Percentiles rank a stretch among this genome's conserved stretches.
Evolutionary conservation across 257 asterid genomes (phyloP).

Genomic region (Forsythia viridissima): DNA sequence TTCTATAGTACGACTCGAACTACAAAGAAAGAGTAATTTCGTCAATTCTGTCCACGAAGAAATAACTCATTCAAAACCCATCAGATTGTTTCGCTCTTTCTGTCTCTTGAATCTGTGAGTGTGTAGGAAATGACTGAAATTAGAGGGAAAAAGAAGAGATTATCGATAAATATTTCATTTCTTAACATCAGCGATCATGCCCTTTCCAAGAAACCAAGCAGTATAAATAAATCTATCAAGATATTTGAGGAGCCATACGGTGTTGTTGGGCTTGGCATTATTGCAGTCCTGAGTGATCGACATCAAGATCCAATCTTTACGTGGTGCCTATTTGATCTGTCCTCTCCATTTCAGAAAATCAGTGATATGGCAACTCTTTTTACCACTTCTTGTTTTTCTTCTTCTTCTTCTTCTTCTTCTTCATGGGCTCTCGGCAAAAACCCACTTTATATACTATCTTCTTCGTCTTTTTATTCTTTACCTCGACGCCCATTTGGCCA

Average conservation of each 20-base stretch:
- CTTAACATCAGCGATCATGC: slow-evolving; percentile 36
- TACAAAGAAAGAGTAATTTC: too few species aligned
- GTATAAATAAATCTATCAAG: slow-evolving; percentile 42
- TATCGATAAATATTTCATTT: slow-evolving; percentile 60
- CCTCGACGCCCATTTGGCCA: too few species aligned
- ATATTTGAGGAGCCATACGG: slow-evolving; percentile 63
- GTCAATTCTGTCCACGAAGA: too few species aligned
- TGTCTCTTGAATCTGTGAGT: neutral
- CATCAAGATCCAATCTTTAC: slow-evolving; percentile 31
- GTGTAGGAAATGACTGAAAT: slow-evolving; percentile 42
- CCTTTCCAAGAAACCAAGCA: slow-evolving; percentile 15
- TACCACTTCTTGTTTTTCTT: too few species aligned
- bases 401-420: too few species aligned
- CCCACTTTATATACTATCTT: too few species aligned
- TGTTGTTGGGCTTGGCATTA: slow-evolving; percentile 80
- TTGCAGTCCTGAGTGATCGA: slow-evolving; percentile 54
- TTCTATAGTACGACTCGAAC: too few species aligned
- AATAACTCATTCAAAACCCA: neutral
- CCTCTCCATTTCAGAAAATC: too few species aligned
- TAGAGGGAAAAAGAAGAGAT: slow-evolving; percentile 44
- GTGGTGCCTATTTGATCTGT: too few species aligned
- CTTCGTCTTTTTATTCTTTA: too few species aligned
- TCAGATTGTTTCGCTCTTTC: neutral
- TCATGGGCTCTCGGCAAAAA: too few species aligned
- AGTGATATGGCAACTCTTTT: too few species aligned